Conservation (phyloP, 73 alveolate genomes). For the Paramecium caudatum region DNA sequence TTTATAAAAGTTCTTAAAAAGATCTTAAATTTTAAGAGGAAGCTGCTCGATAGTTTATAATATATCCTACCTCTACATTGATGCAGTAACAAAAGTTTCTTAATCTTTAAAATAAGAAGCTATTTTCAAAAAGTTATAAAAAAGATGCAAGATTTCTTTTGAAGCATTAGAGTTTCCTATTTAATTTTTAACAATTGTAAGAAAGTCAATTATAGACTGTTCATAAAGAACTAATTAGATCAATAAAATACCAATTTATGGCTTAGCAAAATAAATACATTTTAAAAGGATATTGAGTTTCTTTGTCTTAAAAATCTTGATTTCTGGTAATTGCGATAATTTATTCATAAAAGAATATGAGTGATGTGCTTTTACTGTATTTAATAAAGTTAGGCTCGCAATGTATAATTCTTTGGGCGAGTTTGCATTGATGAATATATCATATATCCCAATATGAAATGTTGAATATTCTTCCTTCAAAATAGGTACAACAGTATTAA, state of each 20-base stretch:
- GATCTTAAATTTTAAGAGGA: not conserved
- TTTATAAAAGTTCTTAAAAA: not conserved
- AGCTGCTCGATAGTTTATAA: not conserved
- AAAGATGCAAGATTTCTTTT: conserved; percentile 11
- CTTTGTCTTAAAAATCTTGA: not conserved
- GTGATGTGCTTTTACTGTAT: not conserved
- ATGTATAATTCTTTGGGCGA: not conserved
- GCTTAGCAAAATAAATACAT: conserved; percentile 4
- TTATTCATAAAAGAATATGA: conserved; percentile 37
- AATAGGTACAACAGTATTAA: not conserved
- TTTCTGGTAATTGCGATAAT: not conserved
- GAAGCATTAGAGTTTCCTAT: not conserved
- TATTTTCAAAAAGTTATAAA: not conserved
- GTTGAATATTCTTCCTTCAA: not conserved
- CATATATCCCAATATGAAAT: conserved; percentile 42
- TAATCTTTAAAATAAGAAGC: conserved; percentile 7
- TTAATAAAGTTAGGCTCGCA: conserved; percentile 38
- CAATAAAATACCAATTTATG: not conserved
- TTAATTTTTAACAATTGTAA: not conserved
- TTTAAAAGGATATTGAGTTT: not conserved
- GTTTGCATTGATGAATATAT: conserved; percentile 30
- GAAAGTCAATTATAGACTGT: not conserved
- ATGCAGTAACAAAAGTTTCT: not conserved
- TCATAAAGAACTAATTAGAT: not conserved
- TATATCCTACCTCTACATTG: not conserved